Evolutionary conservation across 306 rosid species (phyloP).

Genomic region (Inga oerstediana): DNA sequence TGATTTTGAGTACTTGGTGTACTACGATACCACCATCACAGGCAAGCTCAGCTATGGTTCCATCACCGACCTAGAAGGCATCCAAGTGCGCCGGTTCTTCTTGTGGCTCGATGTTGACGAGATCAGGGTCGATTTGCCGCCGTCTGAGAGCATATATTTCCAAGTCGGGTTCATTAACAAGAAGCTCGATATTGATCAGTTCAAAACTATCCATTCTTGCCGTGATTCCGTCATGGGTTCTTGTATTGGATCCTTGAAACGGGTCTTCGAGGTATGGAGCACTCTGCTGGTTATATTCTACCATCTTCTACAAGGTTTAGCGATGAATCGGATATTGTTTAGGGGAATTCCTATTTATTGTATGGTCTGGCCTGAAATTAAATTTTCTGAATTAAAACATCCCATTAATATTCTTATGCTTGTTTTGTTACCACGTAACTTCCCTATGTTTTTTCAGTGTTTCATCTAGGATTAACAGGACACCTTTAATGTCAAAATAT

Average conservation of each 20-base stretch:
- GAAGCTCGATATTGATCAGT: constrained; percentile 77
- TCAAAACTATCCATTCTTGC: constrained; percentile 70
- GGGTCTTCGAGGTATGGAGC: constrained; percentile 48
- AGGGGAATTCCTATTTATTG: not conserved
- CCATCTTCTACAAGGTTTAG: not conserved
- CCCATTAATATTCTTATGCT: not conserved
- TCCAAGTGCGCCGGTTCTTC: constrained; percentile 71
- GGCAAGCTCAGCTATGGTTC: constrained; percentile 83
- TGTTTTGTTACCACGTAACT: not conserved
- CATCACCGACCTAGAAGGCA: constrained; percentile 69
- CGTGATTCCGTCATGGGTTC: constrained; percentile 38
- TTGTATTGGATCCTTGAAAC: constrained; percentile 37
- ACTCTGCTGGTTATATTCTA: not conserved
- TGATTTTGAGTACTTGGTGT: constrained; percentile 73
- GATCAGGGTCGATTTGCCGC: constrained; percentile 95
- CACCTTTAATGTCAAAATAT: not conserved
- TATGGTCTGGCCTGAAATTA: not conserved
- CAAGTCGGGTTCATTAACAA: constrained; percentile 85
- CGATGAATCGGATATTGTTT: not conserved
- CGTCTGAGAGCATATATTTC: constrained; percentile 74
- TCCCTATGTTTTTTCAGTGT: not conserved
- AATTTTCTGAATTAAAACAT: not conserved
- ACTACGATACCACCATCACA: constrained; percentile 63
- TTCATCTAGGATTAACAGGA: not conserved
- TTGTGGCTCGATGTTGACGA: constrained; percentile 84